Evolutionary conservation across 768 basidiomycete genomes (phyloP).

Genomic region (Tylopilus sp.): DNA sequence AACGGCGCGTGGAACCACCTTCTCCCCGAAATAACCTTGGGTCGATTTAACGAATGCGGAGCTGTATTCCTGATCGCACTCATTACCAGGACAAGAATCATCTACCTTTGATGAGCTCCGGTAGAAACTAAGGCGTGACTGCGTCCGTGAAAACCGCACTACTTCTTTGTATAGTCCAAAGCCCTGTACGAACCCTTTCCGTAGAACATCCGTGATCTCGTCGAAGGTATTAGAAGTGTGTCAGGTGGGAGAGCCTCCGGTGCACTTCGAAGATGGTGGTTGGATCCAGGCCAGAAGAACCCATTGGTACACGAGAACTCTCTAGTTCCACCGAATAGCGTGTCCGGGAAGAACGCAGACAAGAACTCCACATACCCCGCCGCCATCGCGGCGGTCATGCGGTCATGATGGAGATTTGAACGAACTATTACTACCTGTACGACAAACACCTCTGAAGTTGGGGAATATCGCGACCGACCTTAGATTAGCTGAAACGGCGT

Average conservation of each 20-base stretch:
- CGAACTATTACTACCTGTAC: neutral
- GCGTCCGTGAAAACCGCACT: neutral
- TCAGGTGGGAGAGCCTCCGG: slow-evolving; percentile 9
- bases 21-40: slow-evolving; percentile 7
- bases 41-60: slow-evolving; percentile 4
- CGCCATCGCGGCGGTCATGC: slow-evolving; percentile 27
- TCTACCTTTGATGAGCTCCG: neutral
- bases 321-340: slow-evolving; percentile 19
- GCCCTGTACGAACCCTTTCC: slow-evolving; percentile 5
- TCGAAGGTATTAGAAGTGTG: slow-evolving; percentile 2
- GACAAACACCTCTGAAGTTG: slow-evolving; percentile 4
- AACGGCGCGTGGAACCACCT: slow-evolving; percentile 14
- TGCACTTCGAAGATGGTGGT: slow-evolving; percentile 6
- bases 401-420: slow-evolving; percentile 20
- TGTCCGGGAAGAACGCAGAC: slow-evolving; percentile 19
- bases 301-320: slow-evolving; percentile 5
- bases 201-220: slow-evolving; percentile 12
- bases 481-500: slow-evolving; percentile 17
- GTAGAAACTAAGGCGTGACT: neutral
- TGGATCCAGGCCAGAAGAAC: slow-evolving; percentile 1
- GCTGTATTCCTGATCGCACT: slow-evolving; percentile 1
- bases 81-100: neutral
- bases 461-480: neutral
- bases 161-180: slow-evolving; percentile 1
- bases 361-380: slow-evolving; percentile 16